Conservation (phyloP, 1,284 basidiomycete genomes). For the Microbotryum silenes-acaulis region DNA sequence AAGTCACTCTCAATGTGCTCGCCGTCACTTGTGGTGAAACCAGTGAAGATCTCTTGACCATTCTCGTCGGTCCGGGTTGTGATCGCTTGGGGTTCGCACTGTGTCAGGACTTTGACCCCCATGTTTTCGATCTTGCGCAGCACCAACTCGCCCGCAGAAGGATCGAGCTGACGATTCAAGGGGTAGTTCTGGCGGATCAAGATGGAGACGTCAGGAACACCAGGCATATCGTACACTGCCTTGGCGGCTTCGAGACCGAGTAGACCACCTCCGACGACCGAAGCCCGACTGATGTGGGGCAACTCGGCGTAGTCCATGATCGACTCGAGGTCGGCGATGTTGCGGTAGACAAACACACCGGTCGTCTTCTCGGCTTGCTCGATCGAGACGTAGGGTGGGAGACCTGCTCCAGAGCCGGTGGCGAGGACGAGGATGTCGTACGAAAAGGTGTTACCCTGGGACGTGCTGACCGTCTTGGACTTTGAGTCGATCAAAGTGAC, state of each 20-base stretch:
- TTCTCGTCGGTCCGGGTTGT: conserved; percentile 41
- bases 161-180: conserved; percentile 63
- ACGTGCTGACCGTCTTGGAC: conserved; percentile 48
- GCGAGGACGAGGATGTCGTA: conserved; percentile 46
- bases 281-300: conserved; percentile 47
- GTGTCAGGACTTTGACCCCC: conserved; percentile 56
- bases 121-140: conserved; percentile 58
- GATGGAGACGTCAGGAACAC: conserved; percentile 48
- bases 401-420: conserved; percentile 59
- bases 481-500: conserved; percentile 43
- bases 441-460: conserved; percentile 47
- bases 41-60: conserved; percentile 45
- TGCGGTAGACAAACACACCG: conserved; percentile 61
- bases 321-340: conserved; percentile 56
- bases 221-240: conserved; percentile 57
- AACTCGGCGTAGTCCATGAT: conserved; percentile 54
- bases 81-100: conserved; percentile 48
- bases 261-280: conserved; percentile 63
- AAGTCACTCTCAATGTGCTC: conserved; percentile 47
- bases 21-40: conserved; percentile 50
- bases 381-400: conserved; percentile 55
- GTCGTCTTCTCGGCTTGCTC: conserved; percentile 43
- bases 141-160: conserved; percentile 61
- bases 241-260: conserved; percentile 68
- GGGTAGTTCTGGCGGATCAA: conserved; percentile 57